Conservation (phyloP, 164 flowering plant genomes). For the Aristolochia contorta region DNA sequence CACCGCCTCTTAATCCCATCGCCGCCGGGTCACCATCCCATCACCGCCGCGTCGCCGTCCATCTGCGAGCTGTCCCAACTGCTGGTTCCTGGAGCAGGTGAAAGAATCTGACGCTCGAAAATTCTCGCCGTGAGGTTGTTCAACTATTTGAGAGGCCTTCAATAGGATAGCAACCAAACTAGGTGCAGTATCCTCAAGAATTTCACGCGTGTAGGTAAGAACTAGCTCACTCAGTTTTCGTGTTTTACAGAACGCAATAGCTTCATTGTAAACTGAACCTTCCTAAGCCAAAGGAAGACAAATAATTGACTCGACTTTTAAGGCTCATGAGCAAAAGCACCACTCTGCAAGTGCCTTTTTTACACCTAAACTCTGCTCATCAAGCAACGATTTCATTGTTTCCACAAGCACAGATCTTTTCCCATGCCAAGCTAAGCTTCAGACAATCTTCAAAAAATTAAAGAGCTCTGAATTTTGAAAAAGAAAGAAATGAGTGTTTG, state of each 20-base stretch:
- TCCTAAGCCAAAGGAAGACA: too few relatives aligned
- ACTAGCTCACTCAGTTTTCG: conserved; percentile 97
- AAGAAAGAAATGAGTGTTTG: too few relatives aligned
- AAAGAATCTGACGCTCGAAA: conserved; percentile 56
- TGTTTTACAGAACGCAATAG: conserved; percentile 85
- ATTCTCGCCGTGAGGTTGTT: conserved; percentile 49
- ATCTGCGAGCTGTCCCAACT: too few relatives aligned
- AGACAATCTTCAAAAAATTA: conserved; percentile 60
- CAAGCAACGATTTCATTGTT: conserved; percentile 58
- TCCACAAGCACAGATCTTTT: conserved; percentile 75
- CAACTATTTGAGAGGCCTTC: too few relatives aligned
- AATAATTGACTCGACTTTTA: too few relatives aligned
- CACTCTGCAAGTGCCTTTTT: conserved; percentile 85
- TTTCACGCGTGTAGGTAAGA: conserved; percentile 72
- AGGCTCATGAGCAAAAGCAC: too few relatives aligned
- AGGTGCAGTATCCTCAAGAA: conserved; percentile 74
- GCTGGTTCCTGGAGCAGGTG: conserved; percentile 57
- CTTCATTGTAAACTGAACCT: too few relatives aligned
- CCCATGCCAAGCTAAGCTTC: conserved; percentile 93
- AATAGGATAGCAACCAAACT: conserved; percentile 46
- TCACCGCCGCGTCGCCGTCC: too few relatives aligned
- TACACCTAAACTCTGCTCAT: conserved; percentile 73
- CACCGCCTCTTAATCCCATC: too few relatives aligned
- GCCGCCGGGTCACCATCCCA: too few relatives aligned
- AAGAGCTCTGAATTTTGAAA: too few relatives aligned